Percentiles rank a stretch among this genome's conserved stretches.
Conservation (phyloP, 768 basidiomycete species). For the Termitomyces sp. region DNA sequence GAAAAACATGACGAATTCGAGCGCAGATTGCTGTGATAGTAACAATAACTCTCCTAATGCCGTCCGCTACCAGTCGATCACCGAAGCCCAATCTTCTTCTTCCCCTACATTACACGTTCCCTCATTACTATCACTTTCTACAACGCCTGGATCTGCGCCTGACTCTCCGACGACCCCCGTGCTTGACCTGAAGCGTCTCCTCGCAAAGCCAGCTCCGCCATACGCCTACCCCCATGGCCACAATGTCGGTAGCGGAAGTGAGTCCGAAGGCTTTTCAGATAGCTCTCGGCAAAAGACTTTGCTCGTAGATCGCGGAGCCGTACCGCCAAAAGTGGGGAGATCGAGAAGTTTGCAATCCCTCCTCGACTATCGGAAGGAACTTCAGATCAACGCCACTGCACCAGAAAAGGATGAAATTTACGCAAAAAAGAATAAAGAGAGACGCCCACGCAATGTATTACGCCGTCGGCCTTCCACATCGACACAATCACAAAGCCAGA, state of each 20-base stretch:
- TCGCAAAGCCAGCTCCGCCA: conserved; percentile 17
- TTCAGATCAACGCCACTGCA: not conserved
- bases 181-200: conserved; percentile 17
- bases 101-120: conserved; percentile 1
- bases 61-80: not conserved
- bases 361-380: not conserved
- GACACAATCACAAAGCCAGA: not conserved
- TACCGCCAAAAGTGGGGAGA: not conserved
- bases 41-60: not conserved
- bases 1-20: not conserved
- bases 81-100: not conserved
- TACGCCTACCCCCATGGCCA: not conserved
- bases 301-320: conserved; percentile 1
- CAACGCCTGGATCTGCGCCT: not conserved
- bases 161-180: not conserved
- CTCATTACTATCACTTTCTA: not conserved
- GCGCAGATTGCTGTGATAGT: not conserved
- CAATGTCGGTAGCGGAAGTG: conserved; percentile 13
- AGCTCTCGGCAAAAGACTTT: not conserved
- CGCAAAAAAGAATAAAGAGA: not conserved
- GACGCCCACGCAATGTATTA: conserved; percentile 9
- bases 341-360: conserved; percentile 1
- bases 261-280: conserved; percentile 11
- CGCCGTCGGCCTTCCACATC: conserved; percentile 8
- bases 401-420: not conserved